Evolutionary conservation across 257 asterid species (phyloP).

Genomic region (Nicotiana paniculata): DNA sequence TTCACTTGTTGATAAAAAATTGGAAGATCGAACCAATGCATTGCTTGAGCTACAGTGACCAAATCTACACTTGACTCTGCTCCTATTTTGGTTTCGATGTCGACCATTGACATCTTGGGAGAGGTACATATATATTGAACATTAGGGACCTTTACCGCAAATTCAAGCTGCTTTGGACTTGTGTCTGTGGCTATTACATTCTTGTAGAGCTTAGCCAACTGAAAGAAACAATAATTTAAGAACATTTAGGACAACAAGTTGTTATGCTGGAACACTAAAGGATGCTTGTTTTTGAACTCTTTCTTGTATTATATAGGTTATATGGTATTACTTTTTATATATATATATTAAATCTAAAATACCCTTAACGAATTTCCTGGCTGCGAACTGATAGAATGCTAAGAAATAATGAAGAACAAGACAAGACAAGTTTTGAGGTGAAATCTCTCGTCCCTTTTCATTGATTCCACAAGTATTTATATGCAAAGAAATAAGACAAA

Average conservation of each 20-base stretch:
- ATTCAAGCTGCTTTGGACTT: constrained; percentile 24
- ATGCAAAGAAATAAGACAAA: too few relatives aligned
- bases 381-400: background rate
- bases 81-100: constrained; percentile 14
- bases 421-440: too few relatives aligned
- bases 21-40: constrained; percentile 46
- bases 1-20: constrained; percentile 18
- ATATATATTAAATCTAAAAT: background rate
- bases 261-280: background rate
- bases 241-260: background rate
- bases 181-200: constrained; percentile 35
- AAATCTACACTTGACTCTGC: constrained; percentile 17
- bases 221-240: background rate
- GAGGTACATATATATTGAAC: constrained; percentile 27
- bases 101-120: constrained; percentile 19
- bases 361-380: background rate
- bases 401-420: too few relatives aligned
- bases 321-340: too few relatives aligned
- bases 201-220: constrained; percentile 25
- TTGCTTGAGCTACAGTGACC: constrained; percentile 25
- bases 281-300: background rate
- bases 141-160: constrained; percentile 20
- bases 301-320: too few relatives aligned
- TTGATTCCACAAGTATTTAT: too few relatives aligned
- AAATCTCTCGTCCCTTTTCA: too few relatives aligned